These are phyloP conservation scores for Scenedesmus sp. DNA, from an alignment of 163 green algal genomes.

Conservation along the genomic window DNA sequence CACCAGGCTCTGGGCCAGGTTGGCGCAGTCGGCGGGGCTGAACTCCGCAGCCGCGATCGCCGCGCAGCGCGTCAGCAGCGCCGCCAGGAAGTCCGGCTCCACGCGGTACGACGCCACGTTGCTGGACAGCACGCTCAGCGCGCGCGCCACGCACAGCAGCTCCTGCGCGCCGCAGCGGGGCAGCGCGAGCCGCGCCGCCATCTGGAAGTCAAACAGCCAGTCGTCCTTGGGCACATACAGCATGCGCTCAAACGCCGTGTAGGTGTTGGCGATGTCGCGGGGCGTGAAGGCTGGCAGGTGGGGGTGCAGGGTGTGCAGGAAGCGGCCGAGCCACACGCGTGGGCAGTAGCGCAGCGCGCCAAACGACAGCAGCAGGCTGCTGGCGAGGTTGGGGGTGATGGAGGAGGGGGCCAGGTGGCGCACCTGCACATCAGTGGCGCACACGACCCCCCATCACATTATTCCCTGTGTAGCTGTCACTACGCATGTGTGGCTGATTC, in stretches of 20 bases:
- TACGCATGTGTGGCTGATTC: no score
- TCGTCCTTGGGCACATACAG: conserved; percentile 33
- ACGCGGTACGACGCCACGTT: neutral
- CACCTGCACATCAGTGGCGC: neutral
- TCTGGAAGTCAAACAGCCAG: conserved; percentile 52
- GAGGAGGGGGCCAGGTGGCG: neutral
- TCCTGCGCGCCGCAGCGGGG: neutral
- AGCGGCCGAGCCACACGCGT: conserved; percentile 9
- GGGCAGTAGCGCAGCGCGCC: conserved; percentile 5
- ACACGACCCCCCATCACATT: no score
- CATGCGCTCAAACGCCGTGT: conserved; percentile 30
- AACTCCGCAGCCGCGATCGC: neutral
- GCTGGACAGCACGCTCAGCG: conserved; percentile 13
- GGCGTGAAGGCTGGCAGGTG: conserved; percentile 15
- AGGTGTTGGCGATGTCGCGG: neutral
- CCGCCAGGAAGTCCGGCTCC: conserved; percentile 14
- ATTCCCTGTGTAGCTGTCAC: no score
- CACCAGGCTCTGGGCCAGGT: conserved; percentile 24
- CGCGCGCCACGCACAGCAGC: neutral
- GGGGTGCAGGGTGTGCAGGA: conserved; percentile 17
- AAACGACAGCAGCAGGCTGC: conserved; percentile 21
- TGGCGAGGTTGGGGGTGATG: neutral
- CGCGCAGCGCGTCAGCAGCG: neutral
- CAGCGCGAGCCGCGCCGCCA: conserved; percentile 13
- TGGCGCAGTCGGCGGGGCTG: neutral